Evolutionary conservation across 140 eudicot genomes (phyloP).

Genomic region (Erigeron philadelphicus): DNA sequence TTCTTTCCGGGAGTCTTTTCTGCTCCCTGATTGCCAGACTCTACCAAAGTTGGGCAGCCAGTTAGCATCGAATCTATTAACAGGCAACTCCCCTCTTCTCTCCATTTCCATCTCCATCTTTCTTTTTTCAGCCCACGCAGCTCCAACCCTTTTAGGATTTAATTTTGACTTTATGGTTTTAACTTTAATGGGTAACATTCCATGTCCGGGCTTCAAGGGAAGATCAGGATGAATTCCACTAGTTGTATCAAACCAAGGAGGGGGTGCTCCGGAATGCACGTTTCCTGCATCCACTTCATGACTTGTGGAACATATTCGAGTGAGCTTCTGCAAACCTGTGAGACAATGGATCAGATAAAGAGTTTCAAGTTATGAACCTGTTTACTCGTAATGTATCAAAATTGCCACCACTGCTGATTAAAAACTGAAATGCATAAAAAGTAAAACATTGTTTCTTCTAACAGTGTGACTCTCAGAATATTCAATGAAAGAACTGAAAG

Average conservation of each 20-base stretch:
- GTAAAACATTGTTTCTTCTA: not conserved
- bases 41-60: slow-evolving; percentile 98
- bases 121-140: slow-evolving; percentile 98
- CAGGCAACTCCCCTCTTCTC: slow-evolving; percentile 54
- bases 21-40: slow-evolving; percentile 94
- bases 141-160: slow-evolving; percentile 92
- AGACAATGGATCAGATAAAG: not conserved
- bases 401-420: not conserved
- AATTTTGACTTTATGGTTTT: slow-evolving; percentile 51
- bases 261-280: slow-evolving; percentile 90
- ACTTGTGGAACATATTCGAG: slow-evolving; percentile 38
- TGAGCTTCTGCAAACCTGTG: slow-evolving; percentile 50
- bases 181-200: slow-evolving; percentile 9
- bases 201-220: not conserved
- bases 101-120: slow-evolving; percentile 82
- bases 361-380: not conserved
- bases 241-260: slow-evolving; percentile 68
- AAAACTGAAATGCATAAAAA: slow-evolving; percentile 4
- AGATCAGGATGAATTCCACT: slow-evolving; percentile 26
- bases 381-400: not conserved
- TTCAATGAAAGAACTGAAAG: not conserved
- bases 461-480: not conserved
- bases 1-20: slow-evolving; percentile 85
- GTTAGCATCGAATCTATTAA: slow-evolving; percentile 45
- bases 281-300: slow-evolving; percentile 45